These are phyloP conservation scores for Metroxylon sagu DNA, from an alignment of 176 grass and related monocot genomes.

Conservation along the genomic window DNA sequence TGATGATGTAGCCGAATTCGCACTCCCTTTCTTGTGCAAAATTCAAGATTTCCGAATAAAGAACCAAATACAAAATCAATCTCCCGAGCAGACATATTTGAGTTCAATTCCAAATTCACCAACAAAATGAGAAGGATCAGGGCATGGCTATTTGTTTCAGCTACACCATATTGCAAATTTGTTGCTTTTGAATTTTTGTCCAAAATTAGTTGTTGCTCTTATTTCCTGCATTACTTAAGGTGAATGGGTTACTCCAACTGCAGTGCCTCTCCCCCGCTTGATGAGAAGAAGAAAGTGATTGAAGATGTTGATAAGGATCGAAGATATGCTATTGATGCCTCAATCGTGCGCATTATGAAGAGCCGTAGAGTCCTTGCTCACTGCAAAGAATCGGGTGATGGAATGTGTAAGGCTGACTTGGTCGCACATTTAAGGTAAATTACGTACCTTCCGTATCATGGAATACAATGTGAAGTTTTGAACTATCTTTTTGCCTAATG, in stretches of 20 bases:
- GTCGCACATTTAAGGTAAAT: constrained; percentile 88
- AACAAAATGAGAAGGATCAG: constrained; percentile 93
- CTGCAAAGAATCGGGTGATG: constrained; percentile 56
- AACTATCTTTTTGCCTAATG: constrained; percentile 19
- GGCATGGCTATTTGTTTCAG: constrained; percentile 21
- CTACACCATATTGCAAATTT: background rate
- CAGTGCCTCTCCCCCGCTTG: constrained; percentile 79
- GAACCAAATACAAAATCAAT: constrained; percentile 10
- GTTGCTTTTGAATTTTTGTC: background rate
- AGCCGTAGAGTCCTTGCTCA: constrained; percentile 78
- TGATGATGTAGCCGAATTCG: constrained; percentile 87
- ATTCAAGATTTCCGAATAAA: constrained; percentile 13
- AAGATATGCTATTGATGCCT: constrained; percentile 97
- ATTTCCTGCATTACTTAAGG: too few relatives aligned
- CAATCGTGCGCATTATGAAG: constrained; percentile 98
- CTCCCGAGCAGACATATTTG: constrained; percentile 26
- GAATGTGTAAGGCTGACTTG: constrained; percentile 92
- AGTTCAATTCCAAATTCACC: constrained; percentile 92
- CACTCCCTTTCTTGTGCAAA: constrained; percentile 32
- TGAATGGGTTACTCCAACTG: background rate
- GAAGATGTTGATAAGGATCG: constrained; percentile 95
- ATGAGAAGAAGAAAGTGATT: constrained; percentile 98
- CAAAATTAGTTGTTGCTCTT: too few relatives aligned
- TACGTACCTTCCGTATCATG: too few relatives aligned
- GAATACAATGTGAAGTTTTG: too few relatives aligned